phyloP scores from a whole-genome alignment of 306 rosid species.

The Castanea sativa region DNA sequence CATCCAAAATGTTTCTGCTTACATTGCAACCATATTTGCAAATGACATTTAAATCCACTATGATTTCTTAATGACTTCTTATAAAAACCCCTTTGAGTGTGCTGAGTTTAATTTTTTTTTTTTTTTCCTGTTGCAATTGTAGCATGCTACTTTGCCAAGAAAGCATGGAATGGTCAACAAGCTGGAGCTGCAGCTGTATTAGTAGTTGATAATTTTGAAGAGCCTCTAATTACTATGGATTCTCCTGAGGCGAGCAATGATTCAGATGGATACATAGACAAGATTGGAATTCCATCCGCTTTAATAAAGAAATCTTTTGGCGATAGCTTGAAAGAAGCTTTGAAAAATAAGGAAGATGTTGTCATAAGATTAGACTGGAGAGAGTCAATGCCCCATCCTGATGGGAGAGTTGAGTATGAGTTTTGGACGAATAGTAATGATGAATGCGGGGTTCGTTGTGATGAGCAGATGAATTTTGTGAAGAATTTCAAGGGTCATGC shows the following conservation, averaged over 20 bases:
- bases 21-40: neutral
- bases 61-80: neutral
- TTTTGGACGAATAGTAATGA: constrained; percentile 98
- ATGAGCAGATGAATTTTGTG: constrained; percentile 86
- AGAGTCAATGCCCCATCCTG: constrained; percentile 89
- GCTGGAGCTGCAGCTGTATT: constrained; percentile 95
- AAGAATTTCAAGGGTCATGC: constrained; percentile 88
- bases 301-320: constrained; percentile 72
- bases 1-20: neutral
- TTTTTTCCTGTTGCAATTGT: constrained; percentile 4
- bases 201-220: constrained; percentile 59
- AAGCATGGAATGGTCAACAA: constrained; percentile 88
- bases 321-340: constrained; percentile 55
- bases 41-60: neutral
- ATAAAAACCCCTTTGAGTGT: neutral
- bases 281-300: constrained; percentile 71
- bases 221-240: constrained; percentile 87
- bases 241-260: constrained; percentile 59
- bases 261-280: constrained; percentile 72
- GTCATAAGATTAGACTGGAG: constrained; percentile 79
- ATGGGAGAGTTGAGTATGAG: constrained; percentile 82
- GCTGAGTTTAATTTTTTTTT: neutral
- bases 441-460: constrained; percentile 90
- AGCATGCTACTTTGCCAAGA: constrained; percentile 88
- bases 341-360: constrained; percentile 48